A percentile compares a stretch with the other conserved stretches of the same genome.
Conservation (phyloP, 2,329 filamentous ascomycete species). For the Fusarium brachygibbosum region DNA sequence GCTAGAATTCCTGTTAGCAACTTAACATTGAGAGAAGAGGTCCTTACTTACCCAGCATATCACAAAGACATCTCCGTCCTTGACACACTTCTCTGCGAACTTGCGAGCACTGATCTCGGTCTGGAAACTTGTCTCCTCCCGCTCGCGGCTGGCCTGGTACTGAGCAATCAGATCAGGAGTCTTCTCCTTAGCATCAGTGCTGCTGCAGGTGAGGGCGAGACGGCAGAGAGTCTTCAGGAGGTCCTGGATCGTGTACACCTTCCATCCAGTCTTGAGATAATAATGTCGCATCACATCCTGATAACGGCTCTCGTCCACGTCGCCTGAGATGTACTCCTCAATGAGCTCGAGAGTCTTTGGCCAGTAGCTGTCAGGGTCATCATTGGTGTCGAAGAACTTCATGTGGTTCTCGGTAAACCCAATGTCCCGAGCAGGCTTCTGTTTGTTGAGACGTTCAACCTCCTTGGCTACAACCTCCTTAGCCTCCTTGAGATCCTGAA, state of each 20-base stretch:
- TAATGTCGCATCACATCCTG: slow-evolving; percentile 93
- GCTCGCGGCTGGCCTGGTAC: slow-evolving; percentile 84
- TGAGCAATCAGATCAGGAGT: slow-evolving; percentile 90
- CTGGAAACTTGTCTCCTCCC: slow-evolving; percentile 88
- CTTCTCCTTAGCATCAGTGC: slow-evolving; percentile 90
- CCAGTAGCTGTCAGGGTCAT: slow-evolving; percentile 80
- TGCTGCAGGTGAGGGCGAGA: slow-evolving; percentile 85
- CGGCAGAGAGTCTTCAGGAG: slow-evolving; percentile 85
- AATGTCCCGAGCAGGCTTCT: slow-evolving; percentile 86
- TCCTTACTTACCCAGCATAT: slow-evolving; percentile 84
- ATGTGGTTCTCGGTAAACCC: slow-evolving; percentile 83
- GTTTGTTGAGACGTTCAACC: slow-evolving; percentile 77
- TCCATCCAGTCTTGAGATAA: slow-evolving; percentile 92
- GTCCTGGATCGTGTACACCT: slow-evolving; percentile 92
- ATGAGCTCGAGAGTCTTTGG: slow-evolving; percentile 86
- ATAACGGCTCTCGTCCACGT: slow-evolving; percentile 84
- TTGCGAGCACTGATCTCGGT: slow-evolving; percentile 91
- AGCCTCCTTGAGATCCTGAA: slow-evolving; percentile 85
- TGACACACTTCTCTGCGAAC: slow-evolving; percentile 91
- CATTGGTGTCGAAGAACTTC: slow-evolving; percentile 79
- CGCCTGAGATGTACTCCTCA: slow-evolving; percentile 85
- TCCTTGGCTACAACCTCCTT: slow-evolving; percentile 79
- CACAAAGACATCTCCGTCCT: slow-evolving; percentile 91
- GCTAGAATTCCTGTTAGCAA: slow-evolving; percentile 64
- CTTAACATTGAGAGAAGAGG: background rate